Evolutionary conservation across 164 flowering plant genomes (phyloP).

Genomic region (Chimonanthus praecox): DNA sequence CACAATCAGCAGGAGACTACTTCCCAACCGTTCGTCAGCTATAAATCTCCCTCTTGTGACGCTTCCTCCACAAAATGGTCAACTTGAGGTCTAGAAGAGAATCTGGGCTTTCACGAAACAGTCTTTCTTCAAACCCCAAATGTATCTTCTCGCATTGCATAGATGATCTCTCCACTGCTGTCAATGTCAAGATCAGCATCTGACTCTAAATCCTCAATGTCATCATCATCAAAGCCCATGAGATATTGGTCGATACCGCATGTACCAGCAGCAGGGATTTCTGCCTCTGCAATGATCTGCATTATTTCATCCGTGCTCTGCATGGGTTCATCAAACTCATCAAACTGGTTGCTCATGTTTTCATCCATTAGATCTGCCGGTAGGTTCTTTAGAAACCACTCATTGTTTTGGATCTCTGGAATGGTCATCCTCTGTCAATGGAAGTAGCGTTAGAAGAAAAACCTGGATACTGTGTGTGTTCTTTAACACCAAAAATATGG

Average conservation of each 20-base stretch:
- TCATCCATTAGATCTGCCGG: conserved; percentile 70
- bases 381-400: conserved; percentile 78
- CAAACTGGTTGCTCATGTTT: conserved; percentile 41
- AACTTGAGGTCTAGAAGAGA: not conserved
- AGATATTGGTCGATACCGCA: conserved; percentile 44
- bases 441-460: not conserved
- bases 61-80: not conserved
- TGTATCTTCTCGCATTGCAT: conserved; percentile 49
- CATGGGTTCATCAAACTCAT: conserved; percentile 73
- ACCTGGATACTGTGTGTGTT: not conserved
- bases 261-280: conserved; percentile 66
- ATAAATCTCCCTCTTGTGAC: not conserved
- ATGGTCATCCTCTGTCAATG: conserved; percentile 64
- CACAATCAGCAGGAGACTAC: not conserved
- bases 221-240: conserved; percentile 49
- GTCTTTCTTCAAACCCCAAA: not conserved
- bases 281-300: conserved; percentile 78
- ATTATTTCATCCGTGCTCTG: conserved; percentile 70
- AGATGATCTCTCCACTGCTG: conserved; percentile 86
- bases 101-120: not conserved
- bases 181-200: conserved; percentile 70
- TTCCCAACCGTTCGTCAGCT: not conserved
- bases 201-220: conserved; percentile 67
- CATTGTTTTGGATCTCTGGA: conserved; percentile 62
- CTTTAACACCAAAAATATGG: not conserved